Base-by-base conservation (phyloP, 208 protist genomes). In the Borovskyia barvae region DNA sequence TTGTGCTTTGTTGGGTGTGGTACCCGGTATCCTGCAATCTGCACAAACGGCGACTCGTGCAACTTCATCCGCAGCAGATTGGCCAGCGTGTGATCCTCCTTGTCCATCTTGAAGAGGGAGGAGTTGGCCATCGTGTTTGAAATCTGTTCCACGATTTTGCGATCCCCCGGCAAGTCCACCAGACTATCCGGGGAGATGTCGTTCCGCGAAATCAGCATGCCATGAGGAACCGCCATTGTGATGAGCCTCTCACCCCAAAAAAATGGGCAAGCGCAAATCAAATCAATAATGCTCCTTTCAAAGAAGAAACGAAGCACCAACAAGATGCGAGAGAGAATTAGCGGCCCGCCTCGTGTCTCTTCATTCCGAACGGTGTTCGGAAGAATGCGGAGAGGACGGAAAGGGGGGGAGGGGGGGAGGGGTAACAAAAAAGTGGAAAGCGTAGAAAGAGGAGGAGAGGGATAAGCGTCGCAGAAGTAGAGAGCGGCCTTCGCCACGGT, bases 151-250 rank as follows among this genome's bases (percentile, higher is more conserved):
- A 72, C 50, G 45, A 95, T 85, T 66, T 95, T 95, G 50, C 70
- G 75, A 56, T 85, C 80, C 19, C 85, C 89, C 58, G 80, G 80
- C 72, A 87, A 79, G 66, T 95, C 89, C 37, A 95, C 80, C 26
- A 95, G 74, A 55, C 75, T 95, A 41, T 95, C 89, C 4, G 85
- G 75, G 3, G 81, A 87, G 79, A 95, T 95, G 47, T 95, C 89
- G 72, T 95, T 95, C 61, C 92, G 85, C 72, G 90, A 92, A 41
- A 93, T 87, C 48, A 95, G 82, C 89, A 95, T 95, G 46, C 89
- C 89, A 82, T 95, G 89, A 40, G 82, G 68, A 29, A 78, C 61
- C 40, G 86, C 72, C 89, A 76, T 76, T 59, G 15, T 62, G 7
- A 30, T 17, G 39, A 17, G 3, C 19, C 33, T n/a, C 14, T 50